phyloP scores from a whole-genome alignment of 75 land plant species.

The Larix kaempferi region DNA sequence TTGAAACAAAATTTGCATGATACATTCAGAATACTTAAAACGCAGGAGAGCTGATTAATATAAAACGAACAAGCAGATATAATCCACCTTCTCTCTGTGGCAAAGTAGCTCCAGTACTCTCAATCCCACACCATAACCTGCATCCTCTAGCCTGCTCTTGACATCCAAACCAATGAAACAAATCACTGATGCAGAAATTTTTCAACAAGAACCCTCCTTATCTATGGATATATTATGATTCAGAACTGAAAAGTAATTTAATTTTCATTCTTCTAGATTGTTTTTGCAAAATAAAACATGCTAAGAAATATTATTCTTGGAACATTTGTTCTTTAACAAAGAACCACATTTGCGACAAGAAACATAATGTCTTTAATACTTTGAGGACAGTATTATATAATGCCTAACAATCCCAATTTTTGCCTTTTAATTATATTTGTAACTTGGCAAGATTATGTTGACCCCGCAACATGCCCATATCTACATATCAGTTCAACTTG shows the following conservation, averaged over 20 bases:
- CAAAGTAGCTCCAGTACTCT: slow-evolving; percentile 92
- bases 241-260: not conserved
- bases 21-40: not conserved
- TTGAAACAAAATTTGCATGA: not conserved
- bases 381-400: not conserved
- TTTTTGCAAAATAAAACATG: not conserved
- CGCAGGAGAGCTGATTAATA: not conserved
- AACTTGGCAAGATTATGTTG: too few species aligned
- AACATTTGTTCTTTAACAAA: not conserved
- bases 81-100: slow-evolving; percentile 87
- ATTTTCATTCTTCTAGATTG: not conserved
- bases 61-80: not conserved
- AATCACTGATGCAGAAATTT: not conserved
- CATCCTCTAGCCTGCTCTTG: slow-evolving; percentile 84
- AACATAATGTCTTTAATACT: not conserved
- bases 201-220: slow-evolving; percentile 3
- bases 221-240: not conserved
- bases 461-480: too few species aligned
- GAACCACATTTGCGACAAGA: not conserved
- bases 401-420: too few species aligned
- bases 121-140: slow-evolving; percentile 93
- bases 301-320: not conserved
- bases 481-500: too few species aligned
- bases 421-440: too few species aligned
- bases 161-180: not conserved